Evolutionary conservation across 1,284 basidiomycete species (phyloP).

Genomic region (Malassezia psittaci): DNA sequence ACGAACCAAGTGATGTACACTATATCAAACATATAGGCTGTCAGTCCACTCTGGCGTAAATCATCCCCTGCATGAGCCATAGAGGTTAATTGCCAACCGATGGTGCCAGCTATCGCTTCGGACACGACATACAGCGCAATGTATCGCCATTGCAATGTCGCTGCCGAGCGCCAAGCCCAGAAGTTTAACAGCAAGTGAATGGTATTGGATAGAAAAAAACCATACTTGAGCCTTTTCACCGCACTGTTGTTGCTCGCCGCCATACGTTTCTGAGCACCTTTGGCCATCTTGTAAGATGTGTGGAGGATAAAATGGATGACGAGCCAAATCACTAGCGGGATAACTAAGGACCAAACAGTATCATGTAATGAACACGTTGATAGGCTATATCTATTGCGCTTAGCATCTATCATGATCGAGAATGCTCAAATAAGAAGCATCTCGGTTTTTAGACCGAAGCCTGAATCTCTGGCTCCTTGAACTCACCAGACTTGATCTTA

Average conservation of each 20-base stretch:
- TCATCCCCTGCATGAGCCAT: constrained; percentile 46
- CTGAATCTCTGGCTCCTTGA: constrained; percentile 80
- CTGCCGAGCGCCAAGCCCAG: constrained; percentile 20
- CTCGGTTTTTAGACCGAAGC: constrained; percentile 55
- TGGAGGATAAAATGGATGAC: background rate
- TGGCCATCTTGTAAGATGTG: constrained; percentile 8
- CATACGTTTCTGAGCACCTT: constrained; percentile 28
- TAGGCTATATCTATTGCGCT: background rate
- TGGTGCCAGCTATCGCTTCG: constrained; percentile 33
- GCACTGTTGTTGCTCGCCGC: constrained; percentile 32
- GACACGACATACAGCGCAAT: constrained; percentile 31
- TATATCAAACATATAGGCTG: constrained; percentile 49
- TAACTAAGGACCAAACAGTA: too few relatives aligned
- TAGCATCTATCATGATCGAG: background rate
- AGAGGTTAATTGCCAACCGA: constrained; percentile 34
- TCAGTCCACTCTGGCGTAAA: constrained; percentile 41
- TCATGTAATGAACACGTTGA: too few relatives aligned
- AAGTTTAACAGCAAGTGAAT: constrained; percentile 31
- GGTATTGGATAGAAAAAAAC: constrained; percentile 37
- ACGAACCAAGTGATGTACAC: constrained; percentile 49
- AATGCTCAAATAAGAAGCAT: background rate
- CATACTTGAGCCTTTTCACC: constrained; percentile 26
- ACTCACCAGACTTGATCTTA: constrained; percentile 68
- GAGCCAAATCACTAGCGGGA: too few relatives aligned
- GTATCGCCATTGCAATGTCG: constrained; percentile 7